Evolutionary conservation across 208 protist genomes (phyloP).

Genomic region (Leishmania tropica): DNA sequence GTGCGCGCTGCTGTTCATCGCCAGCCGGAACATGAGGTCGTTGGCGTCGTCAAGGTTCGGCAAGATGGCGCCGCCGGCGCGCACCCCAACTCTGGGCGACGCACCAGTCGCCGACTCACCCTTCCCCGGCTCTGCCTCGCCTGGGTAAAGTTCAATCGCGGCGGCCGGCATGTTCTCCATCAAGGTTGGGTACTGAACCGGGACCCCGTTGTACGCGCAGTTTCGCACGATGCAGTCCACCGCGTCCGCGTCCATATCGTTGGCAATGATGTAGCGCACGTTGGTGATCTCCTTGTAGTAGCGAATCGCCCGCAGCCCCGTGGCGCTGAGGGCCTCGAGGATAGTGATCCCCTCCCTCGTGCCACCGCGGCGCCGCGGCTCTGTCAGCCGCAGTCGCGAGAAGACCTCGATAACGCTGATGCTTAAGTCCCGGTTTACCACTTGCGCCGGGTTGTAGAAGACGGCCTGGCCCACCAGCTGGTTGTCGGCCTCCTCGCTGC

Average conservation of each 20-base stretch:
- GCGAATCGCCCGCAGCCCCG: conserved; percentile 97
- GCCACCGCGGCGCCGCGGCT: conserved; percentile 68
- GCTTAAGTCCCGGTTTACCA: conserved; percentile 98
- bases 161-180: conserved; percentile 80
- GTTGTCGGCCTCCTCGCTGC: conserved; percentile 18
- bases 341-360: conserved; percentile 90
- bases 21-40: conserved; percentile 89
- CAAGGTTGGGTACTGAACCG: conserved; percentile 51
- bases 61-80: conserved; percentile 70
- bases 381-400: conserved; percentile 37
- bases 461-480: conserved; percentile 78
- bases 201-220: conserved; percentile 94
- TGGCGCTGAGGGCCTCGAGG: conserved; percentile 98
- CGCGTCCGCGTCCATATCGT: conserved; percentile 96
- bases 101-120: neutral
- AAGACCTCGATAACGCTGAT: conserved; percentile 94
- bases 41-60: conserved; percentile 95
- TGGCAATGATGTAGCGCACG: conserved; percentile 97
- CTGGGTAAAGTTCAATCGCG: conserved; percentile 34
- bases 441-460: conserved; percentile 98
- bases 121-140: neutral
- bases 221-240: conserved; percentile 96
- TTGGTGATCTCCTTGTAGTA: conserved; percentile 97
- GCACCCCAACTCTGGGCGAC: conserved; percentile 22
- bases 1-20: conserved; percentile 59